A percentile compares a stretch with the other conserved stretches of the same genome.
These are phyloP conservation scores for Suillus occidentalis DNA, from an alignment of 768 basidiomycete genomes.

Conservation along the genomic window DNA sequence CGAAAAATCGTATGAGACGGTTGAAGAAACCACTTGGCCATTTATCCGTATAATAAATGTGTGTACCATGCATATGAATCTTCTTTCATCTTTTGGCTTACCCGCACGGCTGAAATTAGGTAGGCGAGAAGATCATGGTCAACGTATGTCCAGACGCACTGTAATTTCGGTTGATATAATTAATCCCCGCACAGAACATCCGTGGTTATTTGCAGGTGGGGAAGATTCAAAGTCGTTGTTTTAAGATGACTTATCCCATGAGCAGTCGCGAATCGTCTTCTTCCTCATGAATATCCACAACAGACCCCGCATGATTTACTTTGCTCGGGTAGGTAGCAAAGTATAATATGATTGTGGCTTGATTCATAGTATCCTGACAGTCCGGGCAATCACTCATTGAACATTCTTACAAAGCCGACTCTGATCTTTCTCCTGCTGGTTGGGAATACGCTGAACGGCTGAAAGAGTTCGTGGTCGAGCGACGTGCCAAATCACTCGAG, in stretches of 20 bases:
- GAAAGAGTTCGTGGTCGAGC: conserved; percentile 86
- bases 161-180: not conserved
- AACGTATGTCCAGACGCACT: conserved; percentile 46
- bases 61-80: conserved; percentile 1
- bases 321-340: conserved; percentile 72
- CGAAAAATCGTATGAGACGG: conserved; percentile 85
- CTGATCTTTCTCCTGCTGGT: conserved; percentile 91
- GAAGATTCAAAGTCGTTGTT: not conserved
- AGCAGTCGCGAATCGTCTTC: conserved; percentile 91
- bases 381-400: conserved; percentile 98
- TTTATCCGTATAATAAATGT: conserved; percentile 95
- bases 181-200: conserved; percentile 53
- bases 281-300: conserved; percentile 99
- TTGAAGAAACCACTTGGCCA: conserved; percentile 89
- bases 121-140: conserved; percentile 94
- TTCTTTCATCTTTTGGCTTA: conserved; percentile 13
- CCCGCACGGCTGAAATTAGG: conserved; percentile 40
- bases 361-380: conserved; percentile 38
- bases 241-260: conserved; percentile 5
- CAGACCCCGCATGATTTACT: conserved; percentile 89
- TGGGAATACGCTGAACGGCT: conserved; percentile 93
- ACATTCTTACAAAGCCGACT: conserved; percentile 98
- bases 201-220: conserved; percentile 84
- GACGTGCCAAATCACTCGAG: conserved; percentile 74
- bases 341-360: conserved; percentile 2